These are phyloP conservation scores for Fusarium caatingaense DNA, from an alignment of 2,329 filamentous ascomycete species.

Conservation along the genomic window DNA sequence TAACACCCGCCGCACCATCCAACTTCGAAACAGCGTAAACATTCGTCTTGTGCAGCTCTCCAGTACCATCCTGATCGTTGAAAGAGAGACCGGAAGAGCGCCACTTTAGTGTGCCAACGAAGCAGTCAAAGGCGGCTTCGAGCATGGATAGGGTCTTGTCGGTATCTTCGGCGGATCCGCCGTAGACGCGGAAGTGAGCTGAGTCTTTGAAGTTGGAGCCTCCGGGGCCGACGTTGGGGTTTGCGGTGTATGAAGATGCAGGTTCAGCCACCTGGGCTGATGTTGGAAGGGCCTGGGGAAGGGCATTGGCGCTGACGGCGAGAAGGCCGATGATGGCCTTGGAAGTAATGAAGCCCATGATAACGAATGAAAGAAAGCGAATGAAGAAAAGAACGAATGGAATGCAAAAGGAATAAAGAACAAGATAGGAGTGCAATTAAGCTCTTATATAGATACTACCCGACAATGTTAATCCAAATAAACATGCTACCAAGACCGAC, in stretches of 20 bases:
- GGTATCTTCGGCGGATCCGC: slow-evolving; percentile 36
- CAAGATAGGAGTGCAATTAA: neutral
- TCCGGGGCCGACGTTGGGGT: slow-evolving; percentile 49
- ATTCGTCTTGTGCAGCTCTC: slow-evolving; percentile 60
- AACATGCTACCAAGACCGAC: neutral
- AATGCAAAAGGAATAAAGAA: slow-evolving; percentile 4
- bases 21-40: slow-evolving; percentile 56
- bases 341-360: slow-evolving; percentile 31
- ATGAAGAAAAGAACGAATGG: neutral
- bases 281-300: slow-evolving; percentile 22
- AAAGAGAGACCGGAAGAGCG: slow-evolving; percentile 54
- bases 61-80: slow-evolving; percentile 48
- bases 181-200: slow-evolving; percentile 56
- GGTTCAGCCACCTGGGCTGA: slow-evolving; percentile 28
- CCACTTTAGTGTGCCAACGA: slow-evolving; percentile 53
- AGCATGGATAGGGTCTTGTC: slow-evolving; percentile 53
- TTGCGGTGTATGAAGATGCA: slow-evolving; percentile 44
- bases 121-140: slow-evolving; percentile 59
- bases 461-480: neutral
- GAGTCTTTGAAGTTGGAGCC: slow-evolving; percentile 50
- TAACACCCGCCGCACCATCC: slow-evolving; percentile 56
- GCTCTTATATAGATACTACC: slow-evolving; percentile 4
- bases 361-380: slow-evolving; percentile 1
- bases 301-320: slow-evolving; percentile 26
- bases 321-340: slow-evolving; percentile 28